Percentiles rank a stretch among this genome's conserved stretches.
Evolutionary conservation across 2,329 filamentous ascomycete genomes (phyloP).

Genomic region (Pseudogymnoascus sp.): DNA sequence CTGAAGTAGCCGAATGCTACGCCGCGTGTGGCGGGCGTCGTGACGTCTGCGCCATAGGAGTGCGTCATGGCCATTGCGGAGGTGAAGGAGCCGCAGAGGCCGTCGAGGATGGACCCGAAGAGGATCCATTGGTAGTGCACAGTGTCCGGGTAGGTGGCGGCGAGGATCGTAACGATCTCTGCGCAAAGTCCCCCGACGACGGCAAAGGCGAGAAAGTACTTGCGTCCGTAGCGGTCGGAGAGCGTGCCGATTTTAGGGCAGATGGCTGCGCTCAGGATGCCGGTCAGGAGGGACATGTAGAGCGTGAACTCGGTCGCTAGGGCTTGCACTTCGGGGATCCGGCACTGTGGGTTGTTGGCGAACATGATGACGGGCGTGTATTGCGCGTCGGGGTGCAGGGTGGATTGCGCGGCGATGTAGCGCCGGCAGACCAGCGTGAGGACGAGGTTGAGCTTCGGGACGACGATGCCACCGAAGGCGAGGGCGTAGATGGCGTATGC

Average conservation of each 20-base stretch:
- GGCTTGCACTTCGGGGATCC: conserved; percentile 67
- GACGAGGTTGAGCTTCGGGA: conserved; percentile 83
- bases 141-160: conserved; percentile 63
- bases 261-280: conserved; percentile 69
- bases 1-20: conserved; percentile 87
- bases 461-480: conserved; percentile 76
- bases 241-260: conserved; percentile 76
- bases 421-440: conserved; percentile 73
- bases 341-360: conserved; percentile 69
- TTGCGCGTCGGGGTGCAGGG: conserved; percentile 48
- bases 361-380: conserved; percentile 59
- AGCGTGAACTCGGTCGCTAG: conserved; percentile 71
- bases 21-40: conserved; percentile 66
- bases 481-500: conserved; percentile 76
- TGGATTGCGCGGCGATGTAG: conserved; percentile 64
- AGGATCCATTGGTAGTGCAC: conserved; percentile 74
- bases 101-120: conserved; percentile 69
- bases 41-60: conserved; percentile 86
- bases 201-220: conserved; percentile 61
- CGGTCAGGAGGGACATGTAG: conserved; percentile 63
- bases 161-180: conserved; percentile 70
- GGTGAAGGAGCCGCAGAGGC: conserved; percentile 81
- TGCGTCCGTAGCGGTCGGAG: conserved; percentile 81
- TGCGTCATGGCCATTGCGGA: conserved; percentile 67
- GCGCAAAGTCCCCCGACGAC: conserved; percentile 65